These are phyloP conservation scores for Rhizopogon vesiculosus DNA, from an alignment of 768 basidiomycete genomes.

Conservation along the genomic window DNA sequence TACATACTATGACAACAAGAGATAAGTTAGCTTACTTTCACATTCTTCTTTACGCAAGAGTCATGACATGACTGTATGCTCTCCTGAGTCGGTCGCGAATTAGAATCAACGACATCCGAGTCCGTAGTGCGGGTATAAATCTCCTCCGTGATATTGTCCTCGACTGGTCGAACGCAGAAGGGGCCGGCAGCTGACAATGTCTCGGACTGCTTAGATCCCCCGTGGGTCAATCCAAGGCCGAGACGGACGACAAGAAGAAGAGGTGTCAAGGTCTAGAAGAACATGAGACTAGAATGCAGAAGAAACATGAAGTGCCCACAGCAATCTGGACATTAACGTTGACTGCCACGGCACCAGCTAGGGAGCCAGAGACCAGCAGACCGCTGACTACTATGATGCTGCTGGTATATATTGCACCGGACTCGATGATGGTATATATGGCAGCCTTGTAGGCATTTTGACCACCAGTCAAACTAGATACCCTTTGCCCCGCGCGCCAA, in stretches of 20 bases:
- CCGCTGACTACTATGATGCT: slow-evolving; percentile 8
- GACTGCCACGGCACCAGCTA: neutral
- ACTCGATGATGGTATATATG: slow-evolving; percentile 13
- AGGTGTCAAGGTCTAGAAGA: slow-evolving; percentile 8
- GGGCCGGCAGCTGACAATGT: neutral
- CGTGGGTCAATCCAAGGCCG: slow-evolving; percentile 1
- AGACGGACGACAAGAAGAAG: slow-evolving; percentile 11
- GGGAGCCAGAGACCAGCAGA: neutral
- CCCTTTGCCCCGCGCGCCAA: slow-evolving; percentile 3
- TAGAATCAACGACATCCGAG: too few relatives aligned
- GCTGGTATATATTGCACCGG: slow-evolving; percentile 10
- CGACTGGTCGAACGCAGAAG: neutral
- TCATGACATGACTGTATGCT: too few relatives aligned
- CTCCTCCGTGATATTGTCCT: neutral
- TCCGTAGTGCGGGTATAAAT: neutral
- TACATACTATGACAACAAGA: too few relatives aligned
- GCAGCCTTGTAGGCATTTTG: slow-evolving; percentile 1
- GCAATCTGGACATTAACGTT: slow-evolving; percentile 9
- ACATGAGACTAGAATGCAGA: neutral
- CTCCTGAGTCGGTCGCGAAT: too few relatives aligned
- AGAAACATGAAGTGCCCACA: neutral
- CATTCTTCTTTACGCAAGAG: too few relatives aligned
- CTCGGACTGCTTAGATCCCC: neutral
- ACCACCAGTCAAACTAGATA: neutral
- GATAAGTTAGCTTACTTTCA: too few relatives aligned